Conservation (phyloP, 2,329 filamentous ascomycete species). For the Magnaporthales sp. region DNA sequence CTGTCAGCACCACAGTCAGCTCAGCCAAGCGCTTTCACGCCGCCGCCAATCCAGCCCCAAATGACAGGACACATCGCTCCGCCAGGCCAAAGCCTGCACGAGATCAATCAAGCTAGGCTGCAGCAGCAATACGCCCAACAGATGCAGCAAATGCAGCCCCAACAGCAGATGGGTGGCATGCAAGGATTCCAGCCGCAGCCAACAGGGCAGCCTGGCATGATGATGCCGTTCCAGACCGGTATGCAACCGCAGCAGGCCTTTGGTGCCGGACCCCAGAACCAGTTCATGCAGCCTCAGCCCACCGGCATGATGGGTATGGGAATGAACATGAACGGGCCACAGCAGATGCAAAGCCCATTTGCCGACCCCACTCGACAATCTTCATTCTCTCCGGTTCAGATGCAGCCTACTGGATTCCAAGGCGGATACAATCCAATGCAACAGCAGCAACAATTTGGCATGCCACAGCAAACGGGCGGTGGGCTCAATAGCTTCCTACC, state of each 20-base stretch:
- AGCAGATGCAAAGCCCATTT: conserved; percentile 31
- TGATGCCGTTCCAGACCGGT: conserved; percentile 41
- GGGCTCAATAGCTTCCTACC: conserved; percentile 51
- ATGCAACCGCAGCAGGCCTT: conserved; percentile 6
- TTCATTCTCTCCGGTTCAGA: conserved; percentile 39
- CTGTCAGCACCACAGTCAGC: conserved; percentile 81
- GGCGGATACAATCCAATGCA: conserved; percentile 27
- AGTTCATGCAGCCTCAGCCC: conserved; percentile 24
- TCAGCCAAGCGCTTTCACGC: conserved; percentile 63
- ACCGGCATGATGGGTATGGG: conserved; percentile 25
- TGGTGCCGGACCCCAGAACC: neutral
- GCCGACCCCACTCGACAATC: conserved; percentile 24
- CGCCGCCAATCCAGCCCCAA: conserved; percentile 72
- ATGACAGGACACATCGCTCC: conserved; percentile 73
- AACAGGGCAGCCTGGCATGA: conserved; percentile 20
- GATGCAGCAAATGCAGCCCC: conserved; percentile 32
- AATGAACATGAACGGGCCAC: conserved; percentile 18
- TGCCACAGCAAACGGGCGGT: conserved; percentile 14
- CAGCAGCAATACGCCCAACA: conserved; percentile 51
- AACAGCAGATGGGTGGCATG: conserved; percentile 23
- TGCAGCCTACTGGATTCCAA: conserved; percentile 57
- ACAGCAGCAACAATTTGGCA: conserved; percentile 35
- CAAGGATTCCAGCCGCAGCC: conserved; percentile 25
- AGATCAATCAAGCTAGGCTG: conserved; percentile 58
- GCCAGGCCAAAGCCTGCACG: conserved; percentile 67